These are phyloP conservation scores for Apiotrichum mycotoxinovorans DNA, from an alignment of 1,284 basidiomycete species.

Conservation along the genomic window DNA sequence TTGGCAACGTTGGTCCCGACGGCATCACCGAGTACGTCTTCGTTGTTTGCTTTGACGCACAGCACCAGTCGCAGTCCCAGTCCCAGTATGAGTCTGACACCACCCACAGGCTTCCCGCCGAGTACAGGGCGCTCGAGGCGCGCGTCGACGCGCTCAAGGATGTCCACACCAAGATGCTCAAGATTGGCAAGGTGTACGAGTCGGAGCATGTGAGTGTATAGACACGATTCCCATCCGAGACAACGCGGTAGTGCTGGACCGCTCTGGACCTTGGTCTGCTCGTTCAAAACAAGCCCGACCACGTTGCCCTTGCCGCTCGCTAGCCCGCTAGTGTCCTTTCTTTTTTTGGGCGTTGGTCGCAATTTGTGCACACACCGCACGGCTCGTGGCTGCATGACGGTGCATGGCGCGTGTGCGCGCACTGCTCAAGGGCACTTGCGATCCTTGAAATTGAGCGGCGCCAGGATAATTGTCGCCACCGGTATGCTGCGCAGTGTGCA, in stretches of 20 bases:
- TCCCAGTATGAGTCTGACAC: too few relatives aligned
- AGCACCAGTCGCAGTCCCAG: too few relatives aligned
- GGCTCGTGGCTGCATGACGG: too few relatives aligned
- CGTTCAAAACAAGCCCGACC: not conserved
- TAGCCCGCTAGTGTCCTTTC: too few relatives aligned
- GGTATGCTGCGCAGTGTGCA: too few relatives aligned
- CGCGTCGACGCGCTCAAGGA: slow-evolving; percentile 87
- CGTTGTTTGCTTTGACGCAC: not conserved
- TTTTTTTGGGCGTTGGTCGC: not conserved
- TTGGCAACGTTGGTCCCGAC: slow-evolving; percentile 82
- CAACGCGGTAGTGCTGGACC: not conserved
- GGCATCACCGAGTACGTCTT: slow-evolving; percentile 82
- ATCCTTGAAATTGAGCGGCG: too few relatives aligned
- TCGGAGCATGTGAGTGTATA: slow-evolving; percentile 55
- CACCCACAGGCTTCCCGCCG: slow-evolving; percentile 53
- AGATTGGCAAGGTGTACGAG: slow-evolving; percentile 81
- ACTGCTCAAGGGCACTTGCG: too few relatives aligned
- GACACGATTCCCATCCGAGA: not conserved
- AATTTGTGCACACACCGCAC: not conserved
- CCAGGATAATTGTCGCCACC: too few relatives aligned
- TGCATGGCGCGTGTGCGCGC: too few relatives aligned
- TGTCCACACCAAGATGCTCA: slow-evolving; percentile 75
- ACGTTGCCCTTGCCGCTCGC: too few relatives aligned
- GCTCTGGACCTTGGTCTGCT: not conserved
- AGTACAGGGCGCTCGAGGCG: slow-evolving; percentile 93